Base-by-base conservation (phyloP, 2,329 filamentous ascomycete species). In the Epichloe uncinata region DNA sequence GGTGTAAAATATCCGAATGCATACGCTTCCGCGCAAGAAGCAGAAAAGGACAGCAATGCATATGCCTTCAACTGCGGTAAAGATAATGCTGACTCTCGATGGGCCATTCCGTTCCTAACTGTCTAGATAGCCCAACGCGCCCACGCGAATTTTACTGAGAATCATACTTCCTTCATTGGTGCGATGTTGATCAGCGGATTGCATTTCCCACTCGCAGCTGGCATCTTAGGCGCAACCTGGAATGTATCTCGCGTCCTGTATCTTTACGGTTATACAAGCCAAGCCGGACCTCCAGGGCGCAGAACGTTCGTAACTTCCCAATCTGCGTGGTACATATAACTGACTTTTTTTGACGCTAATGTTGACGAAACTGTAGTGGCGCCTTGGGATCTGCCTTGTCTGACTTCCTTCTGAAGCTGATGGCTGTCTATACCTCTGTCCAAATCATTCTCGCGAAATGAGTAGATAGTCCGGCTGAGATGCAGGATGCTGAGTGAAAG, bases 111-210 rank as follows among this genome's bases (percentile, higher is more conserved):
- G 16, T 47, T 22, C 7, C 38, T 47, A 20, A 47, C 33, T 37
- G 1, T 9, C n/a, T 20, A 16, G 45, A 36, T 50, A 75, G 73
- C 76, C 48, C 79, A 82, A 59, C 75, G 78, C 45, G 73, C 78
- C 8, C 81, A 85, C 61, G 66, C 69, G 57, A 83, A 84, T 70
- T 84, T 73, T 66, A 72, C 71, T 55, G 82, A 85, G 69, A 81
- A 78, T 65, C 68, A 77, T 36, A 66, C 73, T 8, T 68, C 77
- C 3, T 70, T 77, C 60, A 58, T 83, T 11, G 69, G 66, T 20
- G 65, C 70, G 22, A 66, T 82, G 11, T 62, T 81, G 52, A 70
- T 84, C 56, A 66, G 76, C 9, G 80, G 81, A 34, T 60, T 82
- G 22, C 61, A 64, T 37, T 81, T 70, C 61, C 82, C 81, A 2